Base-by-base conservation (phyloP, 768 basidiomycete genomes). In the Imleria badia region DNA sequence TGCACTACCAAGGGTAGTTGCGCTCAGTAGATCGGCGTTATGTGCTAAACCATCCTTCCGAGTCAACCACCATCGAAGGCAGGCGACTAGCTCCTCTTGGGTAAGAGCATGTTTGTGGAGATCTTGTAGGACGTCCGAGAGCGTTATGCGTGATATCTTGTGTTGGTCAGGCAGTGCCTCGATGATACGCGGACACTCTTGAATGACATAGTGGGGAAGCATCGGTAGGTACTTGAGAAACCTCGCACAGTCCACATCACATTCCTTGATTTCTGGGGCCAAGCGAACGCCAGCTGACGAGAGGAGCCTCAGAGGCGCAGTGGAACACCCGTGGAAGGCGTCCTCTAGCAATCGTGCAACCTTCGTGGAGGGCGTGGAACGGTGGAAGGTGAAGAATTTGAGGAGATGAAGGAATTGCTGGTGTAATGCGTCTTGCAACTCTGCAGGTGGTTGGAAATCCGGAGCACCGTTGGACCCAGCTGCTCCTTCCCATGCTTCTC, bases 181-280 rank as follows among this genome's bases (percentile, higher is more conserved):
- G 77, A 72, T 19, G 79, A 77, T 13, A 94, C 75, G 17, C 15
- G 75, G 67, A 3, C 86, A 85, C 12, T 77, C 79, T 1, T 71
- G 67, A 30, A 82, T 58, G 12, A 91, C 68, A 10, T 80, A 75
- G 0, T 81, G 74, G 0, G 91, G 84, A 9, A 97, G 65, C 22
- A 89, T 78, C 0, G 94, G 86, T n/a, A 95, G 73, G 36, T 81
- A 72, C 59, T 87, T 87, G 58, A 98, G 70, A 69, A 97, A 98
- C 3, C 72, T 77, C 9, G 79, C 64, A 52, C 94, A 82, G 2
- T 79, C 76, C 0, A 81, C 67, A 51, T 92, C 85, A 0, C 86
- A 91, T 45, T 85, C 73, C 26, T 91, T 85, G 40, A 96, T 83
- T 22, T 85, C 80, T 6, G 73, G 70, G 4, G 84, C 83, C 34